Evolutionary conservation across 352 stramenopile genomes (phyloP).

Genomic region (Peronospora belbahrii): DNA sequence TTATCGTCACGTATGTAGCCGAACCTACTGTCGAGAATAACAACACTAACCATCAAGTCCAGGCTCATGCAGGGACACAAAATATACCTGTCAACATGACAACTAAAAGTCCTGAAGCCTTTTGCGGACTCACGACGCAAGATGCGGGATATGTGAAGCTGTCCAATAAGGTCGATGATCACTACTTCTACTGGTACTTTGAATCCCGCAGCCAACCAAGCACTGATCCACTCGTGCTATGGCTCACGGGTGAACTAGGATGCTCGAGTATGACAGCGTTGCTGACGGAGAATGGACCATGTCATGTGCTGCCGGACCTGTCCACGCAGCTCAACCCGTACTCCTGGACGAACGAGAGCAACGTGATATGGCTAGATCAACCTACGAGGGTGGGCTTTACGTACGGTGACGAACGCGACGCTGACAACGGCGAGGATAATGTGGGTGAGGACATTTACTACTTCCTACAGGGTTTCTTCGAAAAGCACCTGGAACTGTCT

Average conservation of each 20-base stretch:
- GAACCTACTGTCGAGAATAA: too few relatives aligned
- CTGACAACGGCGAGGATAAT: conserved; percentile 36
- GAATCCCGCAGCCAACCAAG: conserved; percentile 38
- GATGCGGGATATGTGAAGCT: conserved; percentile 54
- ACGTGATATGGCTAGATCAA: conserved; percentile 68
- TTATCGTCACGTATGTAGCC: neutral
- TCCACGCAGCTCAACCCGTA: conserved; percentile 45
- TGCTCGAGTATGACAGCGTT: conserved; percentile 58
- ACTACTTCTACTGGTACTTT: conserved; percentile 79
- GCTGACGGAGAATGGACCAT: conserved; percentile 61
- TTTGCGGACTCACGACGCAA: conserved; percentile 49
- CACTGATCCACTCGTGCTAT: conserved; percentile 53
- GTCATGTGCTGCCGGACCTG: conserved; percentile 37
- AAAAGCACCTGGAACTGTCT: conserved; percentile 48
- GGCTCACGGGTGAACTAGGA: conserved; percentile 52
- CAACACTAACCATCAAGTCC: too few relatives aligned
- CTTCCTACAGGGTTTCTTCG: conserved; percentile 59
- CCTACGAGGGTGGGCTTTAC: conserved; percentile 51
- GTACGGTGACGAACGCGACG: conserved; percentile 31
- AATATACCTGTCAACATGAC: conserved; percentile 1
- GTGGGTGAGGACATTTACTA: conserved; percentile 64
- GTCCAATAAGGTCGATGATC: conserved; percentile 54
- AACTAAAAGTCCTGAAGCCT: conserved; percentile 16
- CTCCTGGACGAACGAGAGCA: conserved; percentile 56
- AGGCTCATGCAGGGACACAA: too few relatives aligned